Evolutionary conservation across 140 eudicot genomes (phyloP).

Genomic region (Senecio squalidus): DNA sequence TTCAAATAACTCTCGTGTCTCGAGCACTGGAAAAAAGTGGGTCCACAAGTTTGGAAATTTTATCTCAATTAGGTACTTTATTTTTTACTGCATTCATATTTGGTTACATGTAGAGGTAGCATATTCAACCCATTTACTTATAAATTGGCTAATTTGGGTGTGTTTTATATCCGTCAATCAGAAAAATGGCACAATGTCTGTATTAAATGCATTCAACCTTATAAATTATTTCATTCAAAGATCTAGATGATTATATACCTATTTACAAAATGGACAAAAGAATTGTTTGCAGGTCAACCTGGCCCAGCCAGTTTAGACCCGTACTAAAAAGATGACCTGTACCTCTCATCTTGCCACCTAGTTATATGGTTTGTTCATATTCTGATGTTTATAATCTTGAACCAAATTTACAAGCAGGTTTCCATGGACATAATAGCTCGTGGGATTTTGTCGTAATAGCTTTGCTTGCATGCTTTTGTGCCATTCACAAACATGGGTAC

Average conservation of each 20-base stretch:
- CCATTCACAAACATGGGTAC: conserved; percentile 52
- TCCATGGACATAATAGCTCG: conserved; percentile 35
- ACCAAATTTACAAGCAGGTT: conserved; percentile 34
- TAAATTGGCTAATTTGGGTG: background rate
- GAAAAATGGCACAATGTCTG: conserved; percentile 2
- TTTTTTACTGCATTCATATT: background rate
- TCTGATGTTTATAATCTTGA: background rate
- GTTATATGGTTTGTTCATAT: conserved; percentile 9
- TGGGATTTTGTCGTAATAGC: conserved; percentile 53
- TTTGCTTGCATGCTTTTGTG: conserved; percentile 57
- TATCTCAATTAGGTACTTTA: conserved; percentile 53
- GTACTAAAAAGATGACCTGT: background rate
- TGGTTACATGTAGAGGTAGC: background rate
- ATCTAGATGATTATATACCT: background rate
- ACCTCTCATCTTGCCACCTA: background rate
- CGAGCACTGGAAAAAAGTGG: conserved; percentile 40
- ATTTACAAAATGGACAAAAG: background rate
- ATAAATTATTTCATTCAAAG: background rate
- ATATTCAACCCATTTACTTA: conserved; percentile 1
- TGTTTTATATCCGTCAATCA: conserved; percentile 7
- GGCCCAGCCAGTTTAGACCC: background rate
- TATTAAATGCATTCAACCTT: background rate
- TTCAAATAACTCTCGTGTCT: conserved; percentile 44
- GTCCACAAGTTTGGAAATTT: conserved; percentile 32
- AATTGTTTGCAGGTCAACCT: background rate